Conservation (phyloP, 139 green algal species). For the Chlamydomonas schloesseri region DNA sequence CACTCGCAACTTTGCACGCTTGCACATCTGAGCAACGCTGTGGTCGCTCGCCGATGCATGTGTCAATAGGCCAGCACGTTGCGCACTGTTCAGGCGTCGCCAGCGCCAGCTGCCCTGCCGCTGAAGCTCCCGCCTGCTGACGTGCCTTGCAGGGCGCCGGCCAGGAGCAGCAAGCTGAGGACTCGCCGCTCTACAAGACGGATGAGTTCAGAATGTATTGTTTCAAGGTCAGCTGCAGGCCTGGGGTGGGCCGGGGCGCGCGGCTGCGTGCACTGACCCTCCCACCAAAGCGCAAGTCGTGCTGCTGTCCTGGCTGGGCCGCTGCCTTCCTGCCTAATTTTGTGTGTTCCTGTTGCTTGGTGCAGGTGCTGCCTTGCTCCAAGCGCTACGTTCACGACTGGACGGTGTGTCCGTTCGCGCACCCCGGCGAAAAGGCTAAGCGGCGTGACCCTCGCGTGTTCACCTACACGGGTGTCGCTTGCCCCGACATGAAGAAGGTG, state of each 20-base stretch:
- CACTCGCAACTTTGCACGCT: no score
- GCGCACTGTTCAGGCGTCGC: no score
- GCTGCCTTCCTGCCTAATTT: background rate
- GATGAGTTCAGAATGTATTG: conserved; percentile 85
- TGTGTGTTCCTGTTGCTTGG: background rate
- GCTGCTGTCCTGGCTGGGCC: background rate
- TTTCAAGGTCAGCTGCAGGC: conserved; percentile 73
- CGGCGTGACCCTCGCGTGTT: conserved; percentile 86
- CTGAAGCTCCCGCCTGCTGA: no score
- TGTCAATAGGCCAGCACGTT: no score
- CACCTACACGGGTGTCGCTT: conserved; percentile 94
- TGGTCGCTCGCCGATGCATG: no score
- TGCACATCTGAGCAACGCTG: no score
- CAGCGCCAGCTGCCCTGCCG: no score
- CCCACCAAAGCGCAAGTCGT: background rate
- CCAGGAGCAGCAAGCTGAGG: conserved; percentile 39
- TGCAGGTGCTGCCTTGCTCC: conserved; percentile 82
- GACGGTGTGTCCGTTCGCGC: conserved; percentile 93
- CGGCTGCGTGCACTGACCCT: background rate
- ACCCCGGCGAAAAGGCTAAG: conserved; percentile 93
- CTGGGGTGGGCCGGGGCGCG: no score
- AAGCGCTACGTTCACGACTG: conserved; percentile 86
- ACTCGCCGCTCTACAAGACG: conserved; percentile 66
- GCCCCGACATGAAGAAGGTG: conserved; percentile 93
- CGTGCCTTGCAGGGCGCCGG: no score